Conservation (phyloP, 208 protist species). For the Willaertia magna region DNA sequence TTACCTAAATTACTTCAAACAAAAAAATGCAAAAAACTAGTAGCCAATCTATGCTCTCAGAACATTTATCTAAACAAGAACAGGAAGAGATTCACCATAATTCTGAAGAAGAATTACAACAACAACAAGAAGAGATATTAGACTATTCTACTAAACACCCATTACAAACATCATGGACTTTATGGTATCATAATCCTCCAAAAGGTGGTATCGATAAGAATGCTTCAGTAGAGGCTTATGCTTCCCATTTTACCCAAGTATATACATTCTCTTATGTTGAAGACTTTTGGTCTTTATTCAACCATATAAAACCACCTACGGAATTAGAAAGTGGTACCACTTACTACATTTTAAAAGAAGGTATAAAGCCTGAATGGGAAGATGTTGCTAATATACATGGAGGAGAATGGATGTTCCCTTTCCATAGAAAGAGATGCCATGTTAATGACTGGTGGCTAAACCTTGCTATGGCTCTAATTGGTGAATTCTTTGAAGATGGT, state of each 20-base stretch:
- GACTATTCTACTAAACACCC: neutral
- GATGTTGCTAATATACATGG: conserved; percentile 66
- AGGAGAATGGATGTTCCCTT: conserved; percentile 24
- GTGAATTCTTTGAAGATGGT: neutral
- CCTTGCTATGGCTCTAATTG: neutral
- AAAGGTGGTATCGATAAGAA: conserved; percentile 32
- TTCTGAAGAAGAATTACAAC: neutral
- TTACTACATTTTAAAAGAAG: conserved; percentile 82
- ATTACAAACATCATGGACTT: neutral
- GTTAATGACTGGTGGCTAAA: neutral
- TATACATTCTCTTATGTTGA: conserved; percentile 58
- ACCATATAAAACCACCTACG: conserved; percentile 69
- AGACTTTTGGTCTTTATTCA: conserved; percentile 72
- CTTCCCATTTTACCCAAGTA: conserved; percentile 59
- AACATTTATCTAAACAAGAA: no score
- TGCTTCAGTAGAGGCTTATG: conserved; percentile 42
- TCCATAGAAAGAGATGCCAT: neutral
- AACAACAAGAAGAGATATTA: neutral
- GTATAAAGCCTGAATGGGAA: conserved; percentile 88
- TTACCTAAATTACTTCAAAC: neutral
- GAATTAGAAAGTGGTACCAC: conserved; percentile 54
- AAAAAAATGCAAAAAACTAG: neutral
- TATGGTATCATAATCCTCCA: neutral
- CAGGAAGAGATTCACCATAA: neutral
- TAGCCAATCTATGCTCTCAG: neutral